These are phyloP conservation scores for Scutellaria baicalensis DNA, from an alignment of 257 asterid species.

Conservation along the genomic window DNA sequence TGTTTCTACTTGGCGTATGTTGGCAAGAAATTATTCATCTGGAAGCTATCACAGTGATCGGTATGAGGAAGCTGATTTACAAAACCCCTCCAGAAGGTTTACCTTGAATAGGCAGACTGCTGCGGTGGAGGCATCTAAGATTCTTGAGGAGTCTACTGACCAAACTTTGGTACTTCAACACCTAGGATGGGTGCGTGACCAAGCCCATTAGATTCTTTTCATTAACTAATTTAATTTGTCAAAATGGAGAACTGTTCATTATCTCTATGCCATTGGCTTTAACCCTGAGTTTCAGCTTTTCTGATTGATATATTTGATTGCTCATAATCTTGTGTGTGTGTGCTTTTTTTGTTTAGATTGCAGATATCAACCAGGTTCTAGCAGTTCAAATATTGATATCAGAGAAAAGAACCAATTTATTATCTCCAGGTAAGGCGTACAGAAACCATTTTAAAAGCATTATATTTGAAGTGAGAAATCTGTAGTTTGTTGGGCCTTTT, in stretches of 20 bases:
- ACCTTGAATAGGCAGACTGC: slow-evolving; percentile 49
- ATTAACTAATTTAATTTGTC: neutral
- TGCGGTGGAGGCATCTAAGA: slow-evolving; percentile 74
- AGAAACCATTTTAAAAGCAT: neutral
- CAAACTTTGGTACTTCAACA: slow-evolving; percentile 87
- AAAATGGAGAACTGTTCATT: neutral
- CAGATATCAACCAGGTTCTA: slow-evolving; percentile 71
- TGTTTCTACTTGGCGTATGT: slow-evolving; percentile 78
- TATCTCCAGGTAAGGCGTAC: slow-evolving; percentile 69
- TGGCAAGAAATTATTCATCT: slow-evolving; percentile 65
- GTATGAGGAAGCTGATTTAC: slow-evolving; percentile 36
- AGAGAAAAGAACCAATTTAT: slow-evolving; percentile 50
- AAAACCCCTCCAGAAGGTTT: slow-evolving; percentile 29
- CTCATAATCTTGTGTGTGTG: slow-evolving; percentile 13
- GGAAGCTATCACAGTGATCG: slow-evolving; percentile 34
- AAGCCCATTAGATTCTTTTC: neutral
- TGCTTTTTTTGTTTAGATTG: slow-evolving; percentile 48
- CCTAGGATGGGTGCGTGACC: slow-evolving; percentile 82
- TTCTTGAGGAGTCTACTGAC: slow-evolving; percentile 82
- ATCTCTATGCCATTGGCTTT: neutral
- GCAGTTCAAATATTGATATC: slow-evolving; percentile 87
- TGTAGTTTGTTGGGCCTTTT: neutral
- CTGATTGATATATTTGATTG: slow-evolving; percentile 12
- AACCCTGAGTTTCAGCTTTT: slow-evolving; percentile 2
- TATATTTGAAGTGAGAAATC: neutral